Conservation (phyloP, 1,284 basidiomycete genomes). For the Blastosporella zonata region DNA sequence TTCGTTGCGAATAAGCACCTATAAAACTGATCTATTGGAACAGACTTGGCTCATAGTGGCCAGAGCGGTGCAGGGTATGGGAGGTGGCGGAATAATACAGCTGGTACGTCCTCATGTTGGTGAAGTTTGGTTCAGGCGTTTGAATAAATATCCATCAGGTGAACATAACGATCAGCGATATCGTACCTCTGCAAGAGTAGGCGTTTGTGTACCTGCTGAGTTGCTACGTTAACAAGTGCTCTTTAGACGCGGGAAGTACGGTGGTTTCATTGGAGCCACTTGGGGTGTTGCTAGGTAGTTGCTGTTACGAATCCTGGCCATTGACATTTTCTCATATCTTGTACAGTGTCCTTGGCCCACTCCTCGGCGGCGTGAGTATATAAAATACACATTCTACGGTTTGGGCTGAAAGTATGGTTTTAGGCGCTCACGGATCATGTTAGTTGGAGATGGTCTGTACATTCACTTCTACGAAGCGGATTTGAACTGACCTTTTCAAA, state of each 20-base stretch:
- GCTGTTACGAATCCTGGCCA: background rate
- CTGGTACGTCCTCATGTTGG: constrained; percentile 29
- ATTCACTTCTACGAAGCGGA: no score
- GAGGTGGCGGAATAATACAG: constrained; percentile 74
- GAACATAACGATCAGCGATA: constrained; percentile 78
- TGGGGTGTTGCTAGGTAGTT: constrained; percentile 72
- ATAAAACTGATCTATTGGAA: background rate
- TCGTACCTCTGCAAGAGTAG: constrained; percentile 73
- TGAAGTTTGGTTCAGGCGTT: background rate
- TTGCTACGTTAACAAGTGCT: background rate
- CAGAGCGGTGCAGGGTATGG: constrained; percentile 80
- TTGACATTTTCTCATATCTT: constrained; percentile 5
- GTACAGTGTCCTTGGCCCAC: constrained; percentile 68
- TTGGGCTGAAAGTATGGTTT: constrained; percentile 10
- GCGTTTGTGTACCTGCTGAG: constrained; percentile 22
- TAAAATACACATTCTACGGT: background rate
- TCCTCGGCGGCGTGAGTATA: constrained; percentile 64
- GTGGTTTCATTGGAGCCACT: constrained; percentile 71
- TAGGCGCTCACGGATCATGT: constrained; percentile 70
- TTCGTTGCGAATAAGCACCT: background rate
- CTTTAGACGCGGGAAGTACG: constrained; percentile 69
- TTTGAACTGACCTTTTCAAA: background rate
- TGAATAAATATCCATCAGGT: constrained; percentile 26
- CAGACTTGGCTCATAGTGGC: constrained; percentile 67
- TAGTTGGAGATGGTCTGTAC: constrained; percentile 65